Conservation (phyloP, 1,284 basidiomycete species). For the Grifola frondosa region DNA sequence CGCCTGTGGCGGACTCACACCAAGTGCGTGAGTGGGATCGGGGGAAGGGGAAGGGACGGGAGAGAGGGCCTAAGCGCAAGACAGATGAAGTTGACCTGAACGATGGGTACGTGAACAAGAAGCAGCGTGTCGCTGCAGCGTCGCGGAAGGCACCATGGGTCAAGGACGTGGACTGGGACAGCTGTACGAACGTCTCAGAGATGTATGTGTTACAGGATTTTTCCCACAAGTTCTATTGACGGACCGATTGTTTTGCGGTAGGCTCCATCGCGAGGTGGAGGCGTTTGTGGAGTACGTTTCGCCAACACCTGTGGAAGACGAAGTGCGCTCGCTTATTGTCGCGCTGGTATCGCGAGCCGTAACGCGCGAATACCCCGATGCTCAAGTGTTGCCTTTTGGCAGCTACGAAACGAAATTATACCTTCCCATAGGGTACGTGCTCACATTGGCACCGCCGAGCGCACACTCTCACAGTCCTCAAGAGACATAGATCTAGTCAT, state of each 20-base stretch:
- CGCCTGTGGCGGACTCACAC: conserved; percentile 29
- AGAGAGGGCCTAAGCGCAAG: conserved; percentile 41
- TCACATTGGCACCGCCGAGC: background rate
- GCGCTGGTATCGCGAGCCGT: conserved; percentile 73
- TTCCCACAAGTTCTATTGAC: background rate
- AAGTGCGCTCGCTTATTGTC: conserved; percentile 78
- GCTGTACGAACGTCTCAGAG: conserved; percentile 76
- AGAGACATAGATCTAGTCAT: conserved; percentile 82
- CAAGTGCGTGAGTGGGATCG: conserved; percentile 45
- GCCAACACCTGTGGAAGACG: conserved; percentile 83
- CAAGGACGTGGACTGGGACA: conserved; percentile 74
- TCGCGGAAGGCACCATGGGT: conserved; percentile 80
- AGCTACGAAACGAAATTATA: conserved; percentile 95
- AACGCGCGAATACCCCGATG: conserved; percentile 70
- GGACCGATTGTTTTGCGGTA: conserved; percentile 28
- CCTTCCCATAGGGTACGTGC: conserved; percentile 81
- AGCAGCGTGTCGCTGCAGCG: conserved; percentile 56
- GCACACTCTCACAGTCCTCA: conserved; percentile 8
- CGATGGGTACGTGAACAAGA: conserved; percentile 55
- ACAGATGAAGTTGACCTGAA: conserved; percentile 46
- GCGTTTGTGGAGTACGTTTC: conserved; percentile 89
- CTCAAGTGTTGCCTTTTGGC: conserved; percentile 85
- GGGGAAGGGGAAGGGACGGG: conserved; percentile 31
- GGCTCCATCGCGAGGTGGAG: conserved; percentile 82
- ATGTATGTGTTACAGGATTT: conserved; percentile 46